Percentiles rank a stretch among this genome's conserved stretches.
These are phyloP conservation scores for Cryptococcus sp. DNA, from an alignment of 1,284 basidiomycete genomes.

Conservation along the genomic window DNA sequence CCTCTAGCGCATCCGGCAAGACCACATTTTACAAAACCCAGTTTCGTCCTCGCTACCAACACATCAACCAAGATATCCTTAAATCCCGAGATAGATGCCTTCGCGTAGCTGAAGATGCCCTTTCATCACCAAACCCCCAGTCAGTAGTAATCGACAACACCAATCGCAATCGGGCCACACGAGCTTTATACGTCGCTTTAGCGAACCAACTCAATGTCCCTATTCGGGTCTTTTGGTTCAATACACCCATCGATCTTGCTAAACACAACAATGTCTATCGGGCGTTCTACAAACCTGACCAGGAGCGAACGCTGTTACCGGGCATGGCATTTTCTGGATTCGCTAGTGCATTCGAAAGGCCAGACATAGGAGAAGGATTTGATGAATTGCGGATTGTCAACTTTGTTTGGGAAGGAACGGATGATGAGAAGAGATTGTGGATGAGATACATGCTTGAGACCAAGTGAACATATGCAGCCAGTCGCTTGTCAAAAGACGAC, in stretches of 20 bases:
- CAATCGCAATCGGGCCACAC: conserved; percentile 65
- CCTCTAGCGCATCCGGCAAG: conserved; percentile 66
- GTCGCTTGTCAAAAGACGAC: too few relatives aligned
- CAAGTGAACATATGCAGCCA: conserved; percentile 8
- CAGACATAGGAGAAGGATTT: conserved; percentile 65
- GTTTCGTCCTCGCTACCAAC: conserved; percentile 68
- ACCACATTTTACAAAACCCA: conserved; percentile 68
- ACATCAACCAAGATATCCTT: conserved; percentile 82
- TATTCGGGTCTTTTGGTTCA: conserved; percentile 67
- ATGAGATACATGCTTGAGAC: conserved; percentile 43
- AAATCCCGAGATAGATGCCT: conserved; percentile 67
- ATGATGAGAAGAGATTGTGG: conserved; percentile 67
- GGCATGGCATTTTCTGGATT: conserved; percentile 62
- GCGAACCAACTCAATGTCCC: conserved; percentile 58
- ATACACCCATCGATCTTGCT: conserved; percentile 66
- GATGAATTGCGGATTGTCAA: conserved; percentile 68
- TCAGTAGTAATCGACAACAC: conserved; percentile 85
- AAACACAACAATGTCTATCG: conserved; percentile 89
- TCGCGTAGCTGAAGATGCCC: conserved; percentile 57
- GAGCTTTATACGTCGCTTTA: conserved; percentile 64
- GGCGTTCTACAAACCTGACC: conserved; percentile 52
- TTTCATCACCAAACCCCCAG: conserved; percentile 52
- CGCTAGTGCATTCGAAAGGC: conserved; percentile 62
- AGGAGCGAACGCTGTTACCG: conserved; percentile 58
- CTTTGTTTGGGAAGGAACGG: conserved; percentile 71